A percentile compares a stretch with the other conserved stretches of the same genome.
phyloP scores from a whole-genome alignment of 257 asterid genomes.

The Lavandula angustifolia region DNA sequence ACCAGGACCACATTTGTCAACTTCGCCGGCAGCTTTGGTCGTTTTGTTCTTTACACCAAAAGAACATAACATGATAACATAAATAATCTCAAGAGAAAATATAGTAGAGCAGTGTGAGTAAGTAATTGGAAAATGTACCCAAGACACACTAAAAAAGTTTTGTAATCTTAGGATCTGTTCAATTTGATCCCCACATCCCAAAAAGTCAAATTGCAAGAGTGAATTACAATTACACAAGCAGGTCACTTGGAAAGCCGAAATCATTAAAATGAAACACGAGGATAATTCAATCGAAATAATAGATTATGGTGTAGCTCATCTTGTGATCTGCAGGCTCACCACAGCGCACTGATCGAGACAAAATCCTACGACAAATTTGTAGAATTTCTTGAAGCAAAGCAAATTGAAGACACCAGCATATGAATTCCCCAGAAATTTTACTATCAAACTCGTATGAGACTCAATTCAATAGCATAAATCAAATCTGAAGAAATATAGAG shows the following conservation, averaged over 20 bases:
- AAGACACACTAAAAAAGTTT: background rate
- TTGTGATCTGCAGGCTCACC: background rate
- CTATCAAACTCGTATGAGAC: constrained; percentile 11
- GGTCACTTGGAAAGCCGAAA: background rate
- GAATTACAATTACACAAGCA: constrained; percentile 18
- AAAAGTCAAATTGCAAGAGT: background rate
- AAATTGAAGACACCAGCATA: constrained; percentile 9
- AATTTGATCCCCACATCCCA: constrained; percentile 3
- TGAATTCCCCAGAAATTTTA: constrained; percentile 18
- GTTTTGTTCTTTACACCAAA: constrained; percentile 86
- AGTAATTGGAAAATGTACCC: constrained; percentile 3
- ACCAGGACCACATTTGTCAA: constrained; percentile 70
- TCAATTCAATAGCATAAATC: constrained; percentile 1
- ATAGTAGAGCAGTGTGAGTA: constrained; percentile 24
- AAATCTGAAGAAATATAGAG: constrained; percentile 6
- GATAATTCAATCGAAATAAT: background rate
- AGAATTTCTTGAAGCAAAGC: constrained; percentile 5
- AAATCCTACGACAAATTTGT: too few relatives aligned
- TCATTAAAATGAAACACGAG: background rate
- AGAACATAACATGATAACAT: too few relatives aligned
- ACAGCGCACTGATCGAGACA: background rate
- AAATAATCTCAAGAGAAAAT: background rate
- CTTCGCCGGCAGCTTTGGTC: constrained; percentile 82
- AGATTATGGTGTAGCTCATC: background rate
- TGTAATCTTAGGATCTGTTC: background rate